A percentile compares a stretch with the other conserved stretches of the same genome.
phyloP scores from a whole-genome alignment of 2,329 filamentous ascomycete species.

The Diaporthe helianthi region DNA sequence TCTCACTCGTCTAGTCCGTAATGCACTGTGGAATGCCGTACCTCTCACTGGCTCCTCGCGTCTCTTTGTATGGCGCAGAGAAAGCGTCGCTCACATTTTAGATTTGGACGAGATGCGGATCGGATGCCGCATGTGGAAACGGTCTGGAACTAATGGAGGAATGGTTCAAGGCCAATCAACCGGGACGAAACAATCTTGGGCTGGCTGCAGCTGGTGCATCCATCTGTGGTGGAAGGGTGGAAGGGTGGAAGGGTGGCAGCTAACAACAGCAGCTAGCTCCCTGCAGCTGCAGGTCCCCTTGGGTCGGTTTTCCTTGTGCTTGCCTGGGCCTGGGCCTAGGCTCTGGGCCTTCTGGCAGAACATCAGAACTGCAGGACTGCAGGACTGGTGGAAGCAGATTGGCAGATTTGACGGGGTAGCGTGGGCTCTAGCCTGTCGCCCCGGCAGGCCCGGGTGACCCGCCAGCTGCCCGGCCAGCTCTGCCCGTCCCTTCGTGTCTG shows the following conservation, averaged over 20 bases:
- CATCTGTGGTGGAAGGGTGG: neutral
- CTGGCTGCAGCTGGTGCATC: slow-evolving; percentile 15
- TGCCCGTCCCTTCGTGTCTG: neutral
- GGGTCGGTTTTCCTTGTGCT: neutral
- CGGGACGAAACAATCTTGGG: slow-evolving; percentile 9
- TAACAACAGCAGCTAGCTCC: neutral
- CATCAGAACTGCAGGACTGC: too few relatives aligned
- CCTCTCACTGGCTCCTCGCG: neutral
- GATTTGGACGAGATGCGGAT: slow-evolving; percentile 18
- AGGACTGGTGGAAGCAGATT: neutral
- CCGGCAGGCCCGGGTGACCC: slow-evolving; percentile 8
- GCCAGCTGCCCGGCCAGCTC: neutral
- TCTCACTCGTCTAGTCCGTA: neutral
- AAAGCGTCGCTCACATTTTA: neutral
- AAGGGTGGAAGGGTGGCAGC: neutral
- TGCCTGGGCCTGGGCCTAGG: neutral
- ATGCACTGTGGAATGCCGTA: neutral
- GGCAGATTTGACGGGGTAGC: too few relatives aligned
- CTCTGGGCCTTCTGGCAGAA: neutral
- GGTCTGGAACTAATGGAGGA: slow-evolving; percentile 24
- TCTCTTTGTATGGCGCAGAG: slow-evolving; percentile 5
- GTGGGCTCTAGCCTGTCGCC: slow-evolving; percentile 1
- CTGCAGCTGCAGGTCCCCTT: slow-evolving; percentile 20
- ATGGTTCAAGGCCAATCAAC: slow-evolving; percentile 16
- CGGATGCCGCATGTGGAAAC: slow-evolving; percentile 22